Evolutionary conservation across 192 early-diverging fungal species (phyloP).

Genomic region (Gaertneriomyces sp.): DNA sequence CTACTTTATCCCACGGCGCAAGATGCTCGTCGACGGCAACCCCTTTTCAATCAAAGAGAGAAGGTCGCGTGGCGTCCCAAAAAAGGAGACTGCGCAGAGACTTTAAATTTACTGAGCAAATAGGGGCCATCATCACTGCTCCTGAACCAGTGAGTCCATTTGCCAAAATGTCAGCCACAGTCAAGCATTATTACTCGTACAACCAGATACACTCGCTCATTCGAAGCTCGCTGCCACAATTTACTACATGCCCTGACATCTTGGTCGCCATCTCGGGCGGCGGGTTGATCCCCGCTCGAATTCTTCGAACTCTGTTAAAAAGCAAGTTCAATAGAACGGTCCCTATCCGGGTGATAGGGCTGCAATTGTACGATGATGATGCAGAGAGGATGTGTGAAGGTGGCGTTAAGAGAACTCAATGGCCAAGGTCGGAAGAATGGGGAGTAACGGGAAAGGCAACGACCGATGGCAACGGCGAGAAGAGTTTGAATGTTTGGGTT

Average conservation of each 20-base stretch:
- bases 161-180: background rate
- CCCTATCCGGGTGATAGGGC: slow-evolving; percentile 16
- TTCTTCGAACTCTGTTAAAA: slow-evolving; percentile 19
- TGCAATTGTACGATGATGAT: slow-evolving; percentile 23
- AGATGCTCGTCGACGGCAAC: too few species aligned
- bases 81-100: too few species aligned
- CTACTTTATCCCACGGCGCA: too few species aligned
- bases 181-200: slow-evolving; percentile 18
- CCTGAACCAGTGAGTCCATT: too few species aligned
- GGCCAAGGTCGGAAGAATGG: slow-evolving; percentile 14
- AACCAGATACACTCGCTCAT: slow-evolving; percentile 21
- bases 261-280: slow-evolving; percentile 15
- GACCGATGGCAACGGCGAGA: too few species aligned
- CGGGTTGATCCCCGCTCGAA: slow-evolving; percentile 17
- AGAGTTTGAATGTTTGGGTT: background rate
- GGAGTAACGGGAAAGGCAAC: background rate
- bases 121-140: too few species aligned
- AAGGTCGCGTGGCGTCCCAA: too few species aligned
- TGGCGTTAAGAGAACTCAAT: slow-evolving; percentile 13
- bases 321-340: slow-evolving; percentile 6
- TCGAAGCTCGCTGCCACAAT: slow-evolving; percentile 1
- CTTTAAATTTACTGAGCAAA: too few species aligned
- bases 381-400: slow-evolving; percentile 1
- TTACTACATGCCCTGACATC: slow-evolving; percentile 5
- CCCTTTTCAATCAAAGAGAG: too few species aligned